Evolutionary conservation across 441 rosid genomes (phyloP), one percentile per base, ranked within the genome.

Genomic region (Jatropha podagrica): DNA sequence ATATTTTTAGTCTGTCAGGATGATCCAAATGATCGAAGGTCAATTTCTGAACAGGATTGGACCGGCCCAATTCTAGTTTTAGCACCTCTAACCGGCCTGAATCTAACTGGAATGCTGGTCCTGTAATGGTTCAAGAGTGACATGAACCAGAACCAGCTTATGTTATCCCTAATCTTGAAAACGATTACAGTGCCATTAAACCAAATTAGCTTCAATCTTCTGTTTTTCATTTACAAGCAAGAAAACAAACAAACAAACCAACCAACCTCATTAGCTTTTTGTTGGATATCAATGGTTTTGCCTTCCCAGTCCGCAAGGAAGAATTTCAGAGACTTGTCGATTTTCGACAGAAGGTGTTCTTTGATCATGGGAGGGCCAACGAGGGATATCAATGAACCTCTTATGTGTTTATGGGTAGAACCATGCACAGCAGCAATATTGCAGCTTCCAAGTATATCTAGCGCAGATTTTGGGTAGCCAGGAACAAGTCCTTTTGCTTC

Each of bases 371-470:
- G 13, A 55, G 93, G 93, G 81, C 87, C 81, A 58, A 91, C 77
- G 10, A 94, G 79, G 17, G 90, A 81, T 37, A 90, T 86, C 79
- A 94, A 54, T 3, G 98, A 88, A 1, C 96, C 90, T 85, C 96
- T 88, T 83, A 92, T 88, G 77, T 78, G 76, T 79, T 86, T 83
- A 76, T 91, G 98, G 46, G 83, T 75, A 12, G 91, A 76, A 52
- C 96, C 96, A 65, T 88, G 88, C 44, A 94, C 98, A 6, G 93
- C 92, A 0, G 93, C 93, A 48, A 94, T 89, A 85, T 94, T 94
- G 81, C 84, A 75, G 81, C 81, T 87, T 7, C 98, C 98, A 13
- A 94, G 82, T 60, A 92, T 88, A 65, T 94, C 96, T 8, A 88
- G 85, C 91, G 86, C 86, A 46, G 98, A 91, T 68, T 89, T 85